Base-by-base conservation (phyloP, 2,329 filamentous ascomycete species). In the Microdochium nivale region DNA sequence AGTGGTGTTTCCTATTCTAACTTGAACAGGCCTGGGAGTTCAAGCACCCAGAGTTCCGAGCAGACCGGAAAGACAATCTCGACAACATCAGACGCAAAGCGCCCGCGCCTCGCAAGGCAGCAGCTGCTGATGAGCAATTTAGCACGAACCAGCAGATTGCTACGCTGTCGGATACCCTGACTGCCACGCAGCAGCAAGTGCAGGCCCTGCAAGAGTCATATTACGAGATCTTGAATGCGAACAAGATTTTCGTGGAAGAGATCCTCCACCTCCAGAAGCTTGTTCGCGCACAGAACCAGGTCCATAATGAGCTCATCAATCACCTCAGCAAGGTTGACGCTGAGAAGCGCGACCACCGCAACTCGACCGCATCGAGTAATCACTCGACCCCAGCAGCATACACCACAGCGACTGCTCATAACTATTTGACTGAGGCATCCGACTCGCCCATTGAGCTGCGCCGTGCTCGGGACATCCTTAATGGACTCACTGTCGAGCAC, bases 21-120 rank as follows among this genome's bases (percentile, higher is more conserved):
- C 19, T 21, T 44, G 40, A 23, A 19, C 62, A 94, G 88, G 83
- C 86, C 13, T 95, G 89, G 89, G 94, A 99, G 66, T 99, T 99
- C 67, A 95, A 94, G 66, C 94, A 99, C 64, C 92, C 92, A 13
- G 90, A 96, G 62, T 99, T 99, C 73, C 88, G 90, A 61, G 86
- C 88, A 58, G 92, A 96, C 70, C 95, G 92, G 70, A 96, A 96
- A 68, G 90, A 96, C 65, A 94, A 90, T 47, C 77, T 99, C 48
- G 94, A 99, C 64, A 97, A 96, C 60, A 99, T 99, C 63, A 84
- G 90, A 62, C 81, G 94, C 60, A 99, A 99, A 72, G 92, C 94
- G 2, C 94, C 94, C 0, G 90, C 92, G 1, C 88, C 92, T 2
- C 79, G 92, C 58, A 97, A 96, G 66, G 70, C 77, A 2, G 79